Evolutionary conservation across 768 basidiomycete species (phyloP).

Genomic region (Lactarius tabidus): DNA sequence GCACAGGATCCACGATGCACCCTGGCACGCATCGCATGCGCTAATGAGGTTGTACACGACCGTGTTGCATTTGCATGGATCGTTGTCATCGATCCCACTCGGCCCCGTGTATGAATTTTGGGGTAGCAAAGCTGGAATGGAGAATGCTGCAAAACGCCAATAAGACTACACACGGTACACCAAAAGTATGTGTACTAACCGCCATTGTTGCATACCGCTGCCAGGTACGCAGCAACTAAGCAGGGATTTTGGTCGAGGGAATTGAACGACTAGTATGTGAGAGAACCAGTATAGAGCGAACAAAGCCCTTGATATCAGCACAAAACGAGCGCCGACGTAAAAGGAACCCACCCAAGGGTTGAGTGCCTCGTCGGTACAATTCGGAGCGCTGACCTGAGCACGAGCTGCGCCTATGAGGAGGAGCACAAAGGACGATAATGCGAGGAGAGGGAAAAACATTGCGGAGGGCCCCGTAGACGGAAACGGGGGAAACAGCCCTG

Average conservation of each 20-base stretch:
- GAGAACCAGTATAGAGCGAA: neutral
- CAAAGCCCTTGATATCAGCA: neutral
- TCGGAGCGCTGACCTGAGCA: constrained; percentile 8
- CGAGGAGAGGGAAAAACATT: neutral
- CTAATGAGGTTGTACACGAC: constrained; percentile 31
- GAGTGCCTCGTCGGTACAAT: neutral
- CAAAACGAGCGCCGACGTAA: neutral
- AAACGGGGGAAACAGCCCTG: neutral
- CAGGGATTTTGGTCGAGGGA: constrained; percentile 20
- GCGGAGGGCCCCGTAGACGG: neutral
- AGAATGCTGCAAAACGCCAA: neutral
- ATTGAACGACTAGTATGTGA: constrained; percentile 10
- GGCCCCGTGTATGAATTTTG: constrained; percentile 17
- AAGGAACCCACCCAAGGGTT: constrained; percentile 20
- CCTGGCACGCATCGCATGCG: constrained; percentile 31
- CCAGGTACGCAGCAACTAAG: constrained; percentile 2
- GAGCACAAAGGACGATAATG: neutral
- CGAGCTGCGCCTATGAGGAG: neutral
- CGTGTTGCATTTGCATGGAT: constrained; percentile 29
- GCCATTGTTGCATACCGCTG: constrained; percentile 12
- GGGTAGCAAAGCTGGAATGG: constrained; percentile 4
- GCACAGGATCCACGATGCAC: constrained; percentile 11
- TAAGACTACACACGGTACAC: neutral
- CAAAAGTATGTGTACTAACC: constrained; percentile 1
- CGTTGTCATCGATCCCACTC: neutral